Evolutionary conservation across 805 yeast genomes (phyloP), one percentile per base, ranked within the genome.

Genomic region (Yamadazyma philogaea): DNA sequence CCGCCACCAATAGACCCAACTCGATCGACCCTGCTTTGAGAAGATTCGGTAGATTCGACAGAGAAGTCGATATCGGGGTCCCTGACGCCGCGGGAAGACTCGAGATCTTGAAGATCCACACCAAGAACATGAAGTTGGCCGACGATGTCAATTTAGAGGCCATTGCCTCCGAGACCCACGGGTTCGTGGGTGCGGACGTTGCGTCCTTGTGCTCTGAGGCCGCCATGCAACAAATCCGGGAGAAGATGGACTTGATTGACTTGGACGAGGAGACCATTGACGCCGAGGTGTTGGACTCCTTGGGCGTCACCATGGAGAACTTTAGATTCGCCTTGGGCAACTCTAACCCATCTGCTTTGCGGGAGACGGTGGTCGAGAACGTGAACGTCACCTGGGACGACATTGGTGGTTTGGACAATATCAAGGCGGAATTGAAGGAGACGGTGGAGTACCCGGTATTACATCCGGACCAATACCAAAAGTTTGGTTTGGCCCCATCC

Each of bases 191-290:
- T 75, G 96, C 97, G 39, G 99, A 93, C 79, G 75, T 93, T 58
- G 99, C 99, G 1, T 90, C 98, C 6, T 76, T 93, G 60, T 93
- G 99, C 77, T 89, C 97, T n/a, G 99, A 95, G 73, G 99, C 99
- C 51, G 99, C 99, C 46, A 93, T 93, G 99, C 99, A 93, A 77
- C 99, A 95, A 75, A 93, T 93, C 61, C 87, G 99, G 72, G 99
- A 93, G 72, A 93, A 93, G 81, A 90, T 93, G 97, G 99, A 93
- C 60, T 75, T 93, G 52, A 93, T 95, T 55, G 98, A 91, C 60
- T 75, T 90, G 54, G 97, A 90, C 49, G 96, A 89, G 67, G 97
- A 90, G 49, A 93, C 91, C 55, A 93, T 95, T 56, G 98, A 90
- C 64, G 96, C 99, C 30, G 99, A 93, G 74, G 83, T 93, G 20